A percentile compares a stretch with the other conserved stretches of the same genome.
Evolutionary conservation across 495 filamentous ascomycete genomes (phyloP).

Genomic region (Penicillium salamii): DNA sequence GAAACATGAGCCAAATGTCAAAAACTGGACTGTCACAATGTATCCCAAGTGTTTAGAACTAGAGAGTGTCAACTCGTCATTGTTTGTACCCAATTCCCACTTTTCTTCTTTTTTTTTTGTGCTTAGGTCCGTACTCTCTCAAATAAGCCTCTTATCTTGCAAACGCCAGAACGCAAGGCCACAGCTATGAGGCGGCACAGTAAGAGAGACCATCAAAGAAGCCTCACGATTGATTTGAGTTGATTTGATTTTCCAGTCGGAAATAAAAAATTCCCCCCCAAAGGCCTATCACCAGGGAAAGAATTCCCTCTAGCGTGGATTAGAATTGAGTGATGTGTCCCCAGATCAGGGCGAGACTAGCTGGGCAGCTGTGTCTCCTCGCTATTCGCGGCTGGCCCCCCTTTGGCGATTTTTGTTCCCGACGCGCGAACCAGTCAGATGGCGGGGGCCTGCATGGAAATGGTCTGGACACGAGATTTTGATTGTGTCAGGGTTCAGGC

Average conservation of each 20-base stretch:
- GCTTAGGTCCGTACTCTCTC: too few species aligned
- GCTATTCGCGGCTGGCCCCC: slow-evolving; percentile 6
- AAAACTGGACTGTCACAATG: slow-evolving; percentile 8
- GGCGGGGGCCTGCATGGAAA: not conserved
- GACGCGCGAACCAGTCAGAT: slow-evolving; percentile 5
- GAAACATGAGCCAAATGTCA: slow-evolving; percentile 4
- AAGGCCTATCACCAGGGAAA: not conserved
- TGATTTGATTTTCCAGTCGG: too few species aligned
- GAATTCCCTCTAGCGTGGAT: not conserved
- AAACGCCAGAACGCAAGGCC: too few species aligned
- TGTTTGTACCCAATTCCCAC: slow-evolving; percentile 3
- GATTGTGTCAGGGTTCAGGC: slow-evolving; percentile 8
- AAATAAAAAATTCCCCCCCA: too few species aligned
- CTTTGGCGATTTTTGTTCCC: not conserved
- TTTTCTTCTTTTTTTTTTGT: too few species aligned
- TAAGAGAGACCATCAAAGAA: not conserved
- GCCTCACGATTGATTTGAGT: too few species aligned
- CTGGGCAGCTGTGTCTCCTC: not conserved
- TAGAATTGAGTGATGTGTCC: slow-evolving; percentile 3
- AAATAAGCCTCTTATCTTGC: not conserved
- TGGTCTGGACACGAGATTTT: slow-evolving; percentile 6
- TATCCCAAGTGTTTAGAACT: slow-evolving; percentile 7
- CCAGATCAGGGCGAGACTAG: not conserved
- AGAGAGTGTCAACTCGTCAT: slow-evolving; percentile 8
- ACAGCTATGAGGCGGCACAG: too few species aligned